These are phyloP conservation scores for Fusarium concolor DNA, from an alignment of 2,329 filamentous ascomycete genomes.

Conservation along the genomic window DNA sequence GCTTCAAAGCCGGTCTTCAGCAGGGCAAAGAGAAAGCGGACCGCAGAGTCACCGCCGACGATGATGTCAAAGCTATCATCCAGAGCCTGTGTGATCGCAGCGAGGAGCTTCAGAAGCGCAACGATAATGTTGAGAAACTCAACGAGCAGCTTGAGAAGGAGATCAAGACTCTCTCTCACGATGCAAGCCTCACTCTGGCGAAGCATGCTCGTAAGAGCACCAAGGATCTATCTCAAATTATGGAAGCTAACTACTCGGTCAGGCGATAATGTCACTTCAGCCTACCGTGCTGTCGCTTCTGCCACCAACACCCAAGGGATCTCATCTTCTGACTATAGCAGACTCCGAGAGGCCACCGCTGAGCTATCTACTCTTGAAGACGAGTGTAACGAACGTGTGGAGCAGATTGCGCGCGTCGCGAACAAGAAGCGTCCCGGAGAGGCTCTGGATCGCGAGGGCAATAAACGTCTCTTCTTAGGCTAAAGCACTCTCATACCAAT, in stretches of 20 bases:
- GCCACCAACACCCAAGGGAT: rapidly evolving
- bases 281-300: not conserved
- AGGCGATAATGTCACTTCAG: not conserved
- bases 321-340: rapidly evolving
- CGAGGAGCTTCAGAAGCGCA: not conserved
- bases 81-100: not conserved
- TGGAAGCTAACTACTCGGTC: rapidly evolving
- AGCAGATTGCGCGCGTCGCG: rapidly evolving
- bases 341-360: rapidly evolving
- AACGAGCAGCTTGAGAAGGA: not conserved
- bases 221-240: rapidly evolving
- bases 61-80: not conserved
- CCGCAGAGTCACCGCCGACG: too few relatives aligned
- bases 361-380: not conserved
- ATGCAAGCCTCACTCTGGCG: not conserved
- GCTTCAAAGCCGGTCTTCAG: not conserved
- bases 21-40: not conserved
- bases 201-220: not conserved
- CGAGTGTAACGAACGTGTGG: rapidly evolving
- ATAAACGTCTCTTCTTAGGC: not conserved
- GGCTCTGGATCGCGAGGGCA: not conserved
- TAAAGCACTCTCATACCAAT: too few relatives aligned
- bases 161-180: rapidly evolving
- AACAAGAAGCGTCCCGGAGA: not conserved
- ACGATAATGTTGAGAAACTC: too few relatives aligned